Conservation (phyloP, 257 asterid genomes). For the Nicotiana noctiflora region DNA sequence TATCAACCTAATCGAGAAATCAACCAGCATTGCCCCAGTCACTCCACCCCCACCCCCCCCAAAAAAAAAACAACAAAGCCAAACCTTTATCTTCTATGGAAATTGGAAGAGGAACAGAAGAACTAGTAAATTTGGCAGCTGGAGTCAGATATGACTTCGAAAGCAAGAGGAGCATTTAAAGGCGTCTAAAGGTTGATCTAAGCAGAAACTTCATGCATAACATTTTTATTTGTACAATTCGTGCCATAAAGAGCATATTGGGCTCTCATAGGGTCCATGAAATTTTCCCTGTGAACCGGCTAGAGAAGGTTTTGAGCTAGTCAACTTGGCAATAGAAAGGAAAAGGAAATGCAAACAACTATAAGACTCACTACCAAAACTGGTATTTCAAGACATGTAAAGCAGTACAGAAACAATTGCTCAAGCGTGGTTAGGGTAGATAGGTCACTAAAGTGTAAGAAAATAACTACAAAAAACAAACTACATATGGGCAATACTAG, state of each 20-base stretch:
- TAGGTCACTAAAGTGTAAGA: background rate
- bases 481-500: background rate
- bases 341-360: background rate
- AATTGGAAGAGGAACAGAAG: background rate
- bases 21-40: background rate
- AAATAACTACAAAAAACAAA: background rate
- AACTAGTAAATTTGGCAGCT: background rate
- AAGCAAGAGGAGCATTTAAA: background rate
- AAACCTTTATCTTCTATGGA: background rate
- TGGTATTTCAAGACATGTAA: background rate
- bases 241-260: background rate
- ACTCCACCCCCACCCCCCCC: background rate
- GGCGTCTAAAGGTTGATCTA: background rate
- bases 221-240: background rate
- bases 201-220: background rate
- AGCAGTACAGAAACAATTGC: background rate
- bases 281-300: background rate
- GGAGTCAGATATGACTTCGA: background rate
- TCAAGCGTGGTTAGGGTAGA: background rate
- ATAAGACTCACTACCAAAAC: background rate
- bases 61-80: background rate
- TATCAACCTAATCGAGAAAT: background rate
- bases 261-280: background rate
- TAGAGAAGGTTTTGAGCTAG: background rate
- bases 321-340: background rate